These are phyloP conservation scores for Penicillium bovifimosum DNA, from an alignment of 495 filamentous ascomycete genomes.

Conservation along the genomic window DNA sequence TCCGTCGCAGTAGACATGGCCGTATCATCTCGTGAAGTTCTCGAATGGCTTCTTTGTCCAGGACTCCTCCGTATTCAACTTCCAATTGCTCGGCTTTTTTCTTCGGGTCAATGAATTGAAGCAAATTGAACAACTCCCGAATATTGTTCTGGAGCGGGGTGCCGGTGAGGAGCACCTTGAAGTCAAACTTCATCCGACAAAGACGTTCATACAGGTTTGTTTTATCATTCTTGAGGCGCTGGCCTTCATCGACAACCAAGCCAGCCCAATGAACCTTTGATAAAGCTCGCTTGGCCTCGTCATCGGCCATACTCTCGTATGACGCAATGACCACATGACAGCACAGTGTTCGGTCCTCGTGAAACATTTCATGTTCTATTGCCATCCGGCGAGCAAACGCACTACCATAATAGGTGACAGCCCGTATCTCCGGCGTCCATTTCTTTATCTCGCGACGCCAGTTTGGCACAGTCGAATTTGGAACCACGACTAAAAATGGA, in stretches of 20 bases:
- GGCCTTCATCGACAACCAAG: constrained; percentile 91
- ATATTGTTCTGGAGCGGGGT: constrained; percentile 96
- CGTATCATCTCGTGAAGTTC: constrained; percentile 80
- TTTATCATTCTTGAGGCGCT: constrained; percentile 90
- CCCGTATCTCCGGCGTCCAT: constrained; percentile 81
- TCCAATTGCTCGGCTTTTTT: constrained; percentile 70
- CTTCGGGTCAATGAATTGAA: constrained; percentile 79
- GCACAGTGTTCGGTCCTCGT: constrained; percentile 55
- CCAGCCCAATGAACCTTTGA: constrained; percentile 72
- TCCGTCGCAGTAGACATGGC: constrained; percentile 75
- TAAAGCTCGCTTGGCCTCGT: constrained; percentile 58
- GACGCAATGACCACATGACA: constrained; percentile 94
- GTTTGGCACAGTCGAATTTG: constrained; percentile 91
- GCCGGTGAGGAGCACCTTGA: constrained; percentile 77
- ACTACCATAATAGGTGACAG: constrained; percentile 86
- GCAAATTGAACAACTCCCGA: constrained; percentile 86
- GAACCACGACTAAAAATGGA: constrained; percentile 90
- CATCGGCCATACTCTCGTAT: constrained; percentile 77
- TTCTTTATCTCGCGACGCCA: constrained; percentile 95
- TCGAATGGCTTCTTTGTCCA: constrained; percentile 74
- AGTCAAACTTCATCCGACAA: constrained; percentile 63
- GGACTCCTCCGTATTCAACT: constrained; percentile 58
- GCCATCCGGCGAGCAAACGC: constrained; percentile 63
- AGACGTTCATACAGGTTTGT: constrained; percentile 74
- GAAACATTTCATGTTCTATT: constrained; percentile 77